A percentile compares a stretch with the other conserved stretches of the same genome.
Evolutionary conservation across 768 basidiomycete species (phyloP).

Genomic region (Tulasnella calospora): DNA sequence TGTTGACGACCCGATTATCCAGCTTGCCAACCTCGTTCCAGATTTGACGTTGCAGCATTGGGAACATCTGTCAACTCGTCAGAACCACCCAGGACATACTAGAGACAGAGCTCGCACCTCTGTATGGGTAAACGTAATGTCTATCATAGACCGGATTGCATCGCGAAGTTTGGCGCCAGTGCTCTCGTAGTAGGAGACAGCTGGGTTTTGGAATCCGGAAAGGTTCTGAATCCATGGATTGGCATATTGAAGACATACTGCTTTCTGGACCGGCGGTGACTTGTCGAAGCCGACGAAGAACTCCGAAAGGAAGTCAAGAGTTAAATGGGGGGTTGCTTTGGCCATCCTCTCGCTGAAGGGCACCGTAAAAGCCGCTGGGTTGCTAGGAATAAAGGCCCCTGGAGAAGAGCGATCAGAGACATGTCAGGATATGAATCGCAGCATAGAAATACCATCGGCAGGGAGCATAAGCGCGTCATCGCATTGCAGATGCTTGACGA

Average conservation of each 20-base stretch:
- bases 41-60: constrained; percentile 63
- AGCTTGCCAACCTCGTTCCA: constrained; percentile 74
- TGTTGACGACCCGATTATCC: constrained; percentile 61
- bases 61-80: constrained; percentile 48
- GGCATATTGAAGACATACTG: constrained; percentile 74
- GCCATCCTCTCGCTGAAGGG: constrained; percentile 69
- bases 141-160: constrained; percentile 71
- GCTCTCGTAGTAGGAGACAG: constrained; percentile 60
- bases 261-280: constrained; percentile 48
- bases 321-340: constrained; percentile 70
- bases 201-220: constrained; percentile 61
- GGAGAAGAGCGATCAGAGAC: constrained; percentile 11
- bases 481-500: constrained; percentile 71
- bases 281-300: constrained; percentile 55
- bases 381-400: constrained; percentile 70
- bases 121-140: constrained; percentile 65
- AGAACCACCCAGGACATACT: background rate
- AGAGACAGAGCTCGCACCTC: constrained; percentile 46
- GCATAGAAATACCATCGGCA: constrained; percentile 51
- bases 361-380: constrained; percentile 55
- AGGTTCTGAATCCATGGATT: constrained; percentile 87
- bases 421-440: background rate
- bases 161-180: constrained; percentile 73
- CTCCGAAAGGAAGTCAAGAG: constrained; percentile 85
- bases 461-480: constrained; percentile 68